These are phyloP conservation scores for Mycena olivaceomarginata DNA, from an alignment of 768 basidiomycete genomes.

Conservation along the genomic window DNA sequence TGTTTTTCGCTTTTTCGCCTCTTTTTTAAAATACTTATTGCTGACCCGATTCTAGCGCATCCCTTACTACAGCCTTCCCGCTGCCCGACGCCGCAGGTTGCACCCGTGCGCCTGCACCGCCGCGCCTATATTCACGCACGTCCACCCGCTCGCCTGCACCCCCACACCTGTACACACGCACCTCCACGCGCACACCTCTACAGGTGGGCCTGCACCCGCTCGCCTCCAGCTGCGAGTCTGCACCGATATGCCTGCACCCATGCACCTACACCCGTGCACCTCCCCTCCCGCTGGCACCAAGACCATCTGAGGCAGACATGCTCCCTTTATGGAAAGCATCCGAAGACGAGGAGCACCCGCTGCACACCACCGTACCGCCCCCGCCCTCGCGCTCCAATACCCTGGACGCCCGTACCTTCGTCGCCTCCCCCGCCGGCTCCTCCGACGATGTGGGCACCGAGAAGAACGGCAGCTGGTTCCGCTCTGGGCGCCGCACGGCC, in stretches of 20 bases:
- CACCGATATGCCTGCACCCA: no score
- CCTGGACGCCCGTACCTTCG: constrained; percentile 12
- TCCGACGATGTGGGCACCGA: constrained; percentile 35
- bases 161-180: no score
- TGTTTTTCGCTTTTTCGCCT: no score
- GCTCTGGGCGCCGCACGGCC: constrained; percentile 31
- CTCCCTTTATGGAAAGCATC: constrained; percentile 75
- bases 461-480: constrained; percentile 32
- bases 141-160: no score
- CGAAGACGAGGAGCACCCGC: constrained; percentile 54
- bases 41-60: no score
- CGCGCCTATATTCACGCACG: no score
- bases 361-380: constrained; percentile 33
- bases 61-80: constrained; percentile 14
- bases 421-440: constrained; percentile 4
- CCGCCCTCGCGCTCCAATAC: constrained; percentile 36
- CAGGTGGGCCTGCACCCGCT: no score
- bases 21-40: no score
- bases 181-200: no score
- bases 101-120: no score
- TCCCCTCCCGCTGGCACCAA: constrained; percentile 43
- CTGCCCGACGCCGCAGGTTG: background rate
- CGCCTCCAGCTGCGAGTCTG: no score
- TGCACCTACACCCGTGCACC: no score
- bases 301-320: constrained; percentile 61